phyloP scores from a whole-genome alignment of 2,329 filamentous ascomycete species.

The Sordariomycetes sp. region DNA sequence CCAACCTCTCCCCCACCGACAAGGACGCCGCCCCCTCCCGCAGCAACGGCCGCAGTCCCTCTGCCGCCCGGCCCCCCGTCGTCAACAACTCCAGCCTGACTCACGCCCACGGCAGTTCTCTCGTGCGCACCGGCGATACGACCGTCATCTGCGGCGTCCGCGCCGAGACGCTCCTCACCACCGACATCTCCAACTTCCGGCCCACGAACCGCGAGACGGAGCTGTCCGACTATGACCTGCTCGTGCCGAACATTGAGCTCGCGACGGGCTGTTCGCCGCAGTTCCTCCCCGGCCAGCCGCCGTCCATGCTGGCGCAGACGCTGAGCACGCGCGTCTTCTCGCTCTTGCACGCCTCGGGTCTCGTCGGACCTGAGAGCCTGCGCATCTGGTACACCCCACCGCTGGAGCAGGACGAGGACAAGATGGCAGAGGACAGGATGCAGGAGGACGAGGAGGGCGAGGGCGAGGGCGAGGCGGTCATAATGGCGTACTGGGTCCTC shows the following conservation, averaged over 20 bases:
- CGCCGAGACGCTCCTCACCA: constrained; percentile 66
- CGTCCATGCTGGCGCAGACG: constrained; percentile 67
- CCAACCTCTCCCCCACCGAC: constrained; percentile 59
- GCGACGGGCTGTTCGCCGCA: constrained; percentile 81
- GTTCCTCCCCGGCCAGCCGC: constrained; percentile 74
- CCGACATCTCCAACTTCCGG: constrained; percentile 58
- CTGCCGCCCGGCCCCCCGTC: constrained; percentile 57
- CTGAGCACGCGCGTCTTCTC: constrained; percentile 69
- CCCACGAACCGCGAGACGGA: constrained; percentile 27
- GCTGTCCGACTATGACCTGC: constrained; percentile 51
- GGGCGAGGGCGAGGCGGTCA: constrained; percentile 21
- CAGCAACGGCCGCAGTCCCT: constrained; percentile 66
- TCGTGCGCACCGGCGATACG: constrained; percentile 80
- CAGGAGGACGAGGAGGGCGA: constrained; percentile 17
- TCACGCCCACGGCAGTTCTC: constrained; percentile 79
- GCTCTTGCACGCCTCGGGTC: constrained; percentile 55
- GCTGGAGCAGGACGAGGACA: constrained; percentile 34
- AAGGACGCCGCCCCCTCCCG: constrained; percentile 40
- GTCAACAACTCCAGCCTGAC: constrained; percentile 76
- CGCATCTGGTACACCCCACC: constrained; percentile 48
- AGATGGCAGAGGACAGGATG: constrained; percentile 22
- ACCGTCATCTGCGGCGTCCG: constrained; percentile 90
- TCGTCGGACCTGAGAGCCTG: constrained; percentile 56
- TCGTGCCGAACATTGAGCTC: constrained; percentile 90
- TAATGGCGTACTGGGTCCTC: constrained; percentile 87